Evolutionary conservation across 202 grass and related monocot genomes (phyloP).

Genomic region (Musa balbisiana): DNA sequence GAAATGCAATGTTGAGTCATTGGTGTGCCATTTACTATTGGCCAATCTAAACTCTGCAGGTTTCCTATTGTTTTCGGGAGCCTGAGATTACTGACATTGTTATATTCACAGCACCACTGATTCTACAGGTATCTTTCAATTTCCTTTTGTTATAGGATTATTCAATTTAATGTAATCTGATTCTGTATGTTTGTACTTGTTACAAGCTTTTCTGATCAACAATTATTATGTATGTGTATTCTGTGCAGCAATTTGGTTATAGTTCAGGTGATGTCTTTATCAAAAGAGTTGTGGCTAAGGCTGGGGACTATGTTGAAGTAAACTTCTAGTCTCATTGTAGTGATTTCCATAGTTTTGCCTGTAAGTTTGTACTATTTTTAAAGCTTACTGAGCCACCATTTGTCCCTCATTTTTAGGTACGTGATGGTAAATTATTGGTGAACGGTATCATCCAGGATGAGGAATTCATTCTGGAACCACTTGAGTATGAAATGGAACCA

Average conservation of each 20-base stretch:
- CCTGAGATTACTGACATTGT: slow-evolving; percentile 84
- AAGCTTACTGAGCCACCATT: not conserved
- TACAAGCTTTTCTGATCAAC: slow-evolving; percentile 1
- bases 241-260: slow-evolving; percentile 61
- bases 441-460: slow-evolving; percentile 75
- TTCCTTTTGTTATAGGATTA: not conserved
- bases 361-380: not conserved
- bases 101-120: slow-evolving; percentile 63
- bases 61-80: slow-evolving; percentile 78
- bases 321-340: slow-evolving; percentile 48
- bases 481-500: slow-evolving; percentile 58
- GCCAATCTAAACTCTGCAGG: slow-evolving; percentile 21
- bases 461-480: slow-evolving; percentile 76
- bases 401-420: slow-evolving; percentile 39
- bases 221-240: not conserved
- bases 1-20: not conserved
- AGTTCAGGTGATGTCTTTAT: slow-evolving; percentile 85
- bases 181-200: slow-evolving; percentile 1
- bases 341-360: slow-evolving; percentile 11
- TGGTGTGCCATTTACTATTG: not conserved
- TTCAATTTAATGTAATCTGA: slow-evolving; percentile 8
- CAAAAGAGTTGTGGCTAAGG: slow-evolving; percentile 95
- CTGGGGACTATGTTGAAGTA: slow-evolving; percentile 78
- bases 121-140: slow-evolving; percentile 50
- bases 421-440: slow-evolving; percentile 72